Evolutionary conservation across 2,329 filamentous ascomycete genomes (phyloP), one percentile per base, ranked within the genome.

Genomic region (Emergomyces africanus): DNA sequence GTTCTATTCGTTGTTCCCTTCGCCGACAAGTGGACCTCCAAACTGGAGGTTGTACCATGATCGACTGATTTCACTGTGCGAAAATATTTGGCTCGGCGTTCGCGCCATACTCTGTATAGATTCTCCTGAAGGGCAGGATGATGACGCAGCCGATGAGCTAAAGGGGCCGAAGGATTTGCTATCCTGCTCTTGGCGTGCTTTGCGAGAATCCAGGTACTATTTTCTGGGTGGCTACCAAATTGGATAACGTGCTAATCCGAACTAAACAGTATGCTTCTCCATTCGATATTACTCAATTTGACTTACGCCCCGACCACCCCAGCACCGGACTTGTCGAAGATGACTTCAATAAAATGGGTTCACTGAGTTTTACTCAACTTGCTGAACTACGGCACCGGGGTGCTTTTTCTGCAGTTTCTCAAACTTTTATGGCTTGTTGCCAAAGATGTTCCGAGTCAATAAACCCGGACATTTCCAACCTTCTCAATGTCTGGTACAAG

Each of bases 121-220:
- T 72, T 95, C 94, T 0, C 94, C 95, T 0, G 94, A 99, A 73
- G 92, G 92, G 2, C 62, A 65, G 0, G 86, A 94, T 70, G 77
- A 69, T 0, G 76, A 81, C 69, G 66, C 86, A 0, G 84, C 91
- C 57, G 88, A 92, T 30, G 71, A 89, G n/a, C 83, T 88, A 18
- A 81, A 86, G 4, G 87, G 85, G 0, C 79, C 90, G 0, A 97
- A 96, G 69, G 90, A 95, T 66, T 81, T 95, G 20, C 74, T 99
- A 53, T 97, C 92, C 64, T 99, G 94, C 71, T 96, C 90, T 62
- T 99, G 96, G 81, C 84, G 94, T 66, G 89, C 90, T 5, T 79
- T 96, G n/a, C 92, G 96, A 62, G 94, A 99, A 74, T 89, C 91
- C 28, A 96, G 89, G 87, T 90, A n/a, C n/a, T n/a, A 75, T 61